A percentile compares a stretch with the other conserved stretches of the same genome.
These are phyloP conservation scores for Fusarium foetens DNA, from an alignment of 2,329 filamentous ascomycete genomes.

Conservation along the genomic window DNA sequence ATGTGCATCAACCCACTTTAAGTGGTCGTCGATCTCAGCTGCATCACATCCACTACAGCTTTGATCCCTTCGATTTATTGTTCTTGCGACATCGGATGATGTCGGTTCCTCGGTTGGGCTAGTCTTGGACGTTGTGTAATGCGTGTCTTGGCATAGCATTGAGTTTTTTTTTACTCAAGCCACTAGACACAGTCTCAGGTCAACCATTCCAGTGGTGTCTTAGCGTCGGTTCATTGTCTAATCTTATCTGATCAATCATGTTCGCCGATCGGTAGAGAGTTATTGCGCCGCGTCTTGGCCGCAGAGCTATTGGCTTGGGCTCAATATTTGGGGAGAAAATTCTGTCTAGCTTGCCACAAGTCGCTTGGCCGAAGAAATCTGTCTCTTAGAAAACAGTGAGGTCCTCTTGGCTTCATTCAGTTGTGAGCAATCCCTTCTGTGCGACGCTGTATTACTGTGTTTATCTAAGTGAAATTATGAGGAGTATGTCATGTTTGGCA, in stretches of 20 bases:
- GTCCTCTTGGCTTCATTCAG: accelerated
- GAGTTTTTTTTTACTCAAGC: neutral
- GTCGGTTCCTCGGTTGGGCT: neutral
- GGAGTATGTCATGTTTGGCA: neutral
- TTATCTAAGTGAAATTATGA: neutral
- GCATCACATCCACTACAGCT: neutral
- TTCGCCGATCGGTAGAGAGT: neutral
- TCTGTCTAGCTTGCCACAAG: neutral
- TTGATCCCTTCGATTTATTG: neutral
- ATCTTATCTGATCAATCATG: conserved; percentile 18
- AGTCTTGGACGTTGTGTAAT: neutral
- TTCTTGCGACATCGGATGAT: neutral
- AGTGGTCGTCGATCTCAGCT: neutral
- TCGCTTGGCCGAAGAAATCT: accelerated
- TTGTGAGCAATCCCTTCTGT: neutral
- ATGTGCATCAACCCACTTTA: neutral
- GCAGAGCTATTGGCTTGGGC: neutral
- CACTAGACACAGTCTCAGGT: neutral
- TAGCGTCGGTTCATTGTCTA: neutral
- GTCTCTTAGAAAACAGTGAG: accelerated
- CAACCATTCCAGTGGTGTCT: neutral
- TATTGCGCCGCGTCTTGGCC: neutral
- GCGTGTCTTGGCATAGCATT: neutral
- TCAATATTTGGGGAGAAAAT: too few species aligned
- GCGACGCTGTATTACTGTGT: neutral